Percentiles rank a stretch among this genome's conserved stretches.
Conservation (phyloP, 139 green algal species). For the Tetraselmis chui region DNA sequence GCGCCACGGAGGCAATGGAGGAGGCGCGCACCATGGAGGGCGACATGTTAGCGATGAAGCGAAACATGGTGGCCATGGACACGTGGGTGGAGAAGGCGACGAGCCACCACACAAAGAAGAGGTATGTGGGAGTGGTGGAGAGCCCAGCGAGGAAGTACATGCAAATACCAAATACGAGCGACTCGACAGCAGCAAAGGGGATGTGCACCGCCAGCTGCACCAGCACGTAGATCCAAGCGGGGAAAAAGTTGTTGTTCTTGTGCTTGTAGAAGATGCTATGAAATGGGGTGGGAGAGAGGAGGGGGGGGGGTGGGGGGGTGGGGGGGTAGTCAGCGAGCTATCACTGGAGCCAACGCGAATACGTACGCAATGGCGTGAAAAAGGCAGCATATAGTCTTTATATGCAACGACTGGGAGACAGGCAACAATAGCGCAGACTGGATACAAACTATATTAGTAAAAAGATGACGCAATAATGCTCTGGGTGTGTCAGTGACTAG, state of each 20-base stretch:
- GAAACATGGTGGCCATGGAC: not conserved
- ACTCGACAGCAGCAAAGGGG: conserved; percentile 18
- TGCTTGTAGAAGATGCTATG: conserved; percentile 82
- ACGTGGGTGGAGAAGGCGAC: not conserved
- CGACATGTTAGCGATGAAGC: not conserved
- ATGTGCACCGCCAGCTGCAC: conserved; percentile 14
- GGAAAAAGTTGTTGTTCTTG: conserved; percentile 61
- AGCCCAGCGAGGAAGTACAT: not conserved
- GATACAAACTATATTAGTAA: no score
- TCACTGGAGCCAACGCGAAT: no score
- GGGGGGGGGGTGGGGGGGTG: no score
- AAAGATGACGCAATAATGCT: no score
- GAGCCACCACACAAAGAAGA: not conserved
- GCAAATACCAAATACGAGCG: conserved; percentile 17
- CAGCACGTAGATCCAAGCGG: conserved; percentile 34
- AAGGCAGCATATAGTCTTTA: no score
- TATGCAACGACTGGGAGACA: no score
- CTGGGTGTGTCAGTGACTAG: no score
- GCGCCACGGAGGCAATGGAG: not conserved
- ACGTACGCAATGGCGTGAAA: no score
- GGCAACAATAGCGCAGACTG: no score
- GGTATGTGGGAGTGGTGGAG: not conserved
- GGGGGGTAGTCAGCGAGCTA: no score
- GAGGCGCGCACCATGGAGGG: not conserved
- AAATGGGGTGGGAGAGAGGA: no score